Percentiles rank a stretch among this genome's conserved stretches.
These are phyloP conservation scores for Ambrosiella beaveri DNA, from an alignment of 2,329 filamentous ascomycete species.

Conservation along the genomic window DNA sequence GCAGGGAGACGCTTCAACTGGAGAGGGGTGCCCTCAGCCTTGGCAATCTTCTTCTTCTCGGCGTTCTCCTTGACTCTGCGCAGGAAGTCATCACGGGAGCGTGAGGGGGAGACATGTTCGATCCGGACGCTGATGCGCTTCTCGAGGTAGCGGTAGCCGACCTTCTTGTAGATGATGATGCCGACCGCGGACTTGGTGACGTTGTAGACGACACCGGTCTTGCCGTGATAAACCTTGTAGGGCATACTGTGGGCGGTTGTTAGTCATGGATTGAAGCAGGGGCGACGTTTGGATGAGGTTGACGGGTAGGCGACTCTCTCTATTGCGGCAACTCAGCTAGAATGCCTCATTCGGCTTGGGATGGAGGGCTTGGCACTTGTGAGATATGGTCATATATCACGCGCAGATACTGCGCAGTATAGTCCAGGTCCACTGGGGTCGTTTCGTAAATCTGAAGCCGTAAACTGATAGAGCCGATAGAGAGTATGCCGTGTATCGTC, in stretches of 20 bases:
- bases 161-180: constrained; percentile 98
- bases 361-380: no score
- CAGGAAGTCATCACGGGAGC: constrained; percentile 93
- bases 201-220: constrained; percentile 98
- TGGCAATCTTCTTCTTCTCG: constrained; percentile 79
- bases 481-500: background rate
- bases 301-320: no score
- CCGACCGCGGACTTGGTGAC: constrained; percentile 95
- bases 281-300: background rate
- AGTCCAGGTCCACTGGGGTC: background rate
- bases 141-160: constrained; percentile 99
- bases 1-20: constrained; percentile 83
- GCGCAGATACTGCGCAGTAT: no score
- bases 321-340: no score
- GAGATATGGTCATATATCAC: no score
- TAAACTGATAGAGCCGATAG: background rate
- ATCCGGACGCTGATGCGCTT: constrained; percentile 99
- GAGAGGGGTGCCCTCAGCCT: constrained; percentile 71
- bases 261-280: background rate
- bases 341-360: no score
- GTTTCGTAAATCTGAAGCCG: background rate
- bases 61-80: constrained; percentile 94
- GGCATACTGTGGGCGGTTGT: constrained; percentile 52
- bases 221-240: constrained; percentile 99
- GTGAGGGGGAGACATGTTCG: constrained; percentile 89